Evolutionary conservation across 805 yeast genomes (phyloP), one percentile per base, ranked within the genome.

Genomic region (Suhomyces faveliae): DNA sequence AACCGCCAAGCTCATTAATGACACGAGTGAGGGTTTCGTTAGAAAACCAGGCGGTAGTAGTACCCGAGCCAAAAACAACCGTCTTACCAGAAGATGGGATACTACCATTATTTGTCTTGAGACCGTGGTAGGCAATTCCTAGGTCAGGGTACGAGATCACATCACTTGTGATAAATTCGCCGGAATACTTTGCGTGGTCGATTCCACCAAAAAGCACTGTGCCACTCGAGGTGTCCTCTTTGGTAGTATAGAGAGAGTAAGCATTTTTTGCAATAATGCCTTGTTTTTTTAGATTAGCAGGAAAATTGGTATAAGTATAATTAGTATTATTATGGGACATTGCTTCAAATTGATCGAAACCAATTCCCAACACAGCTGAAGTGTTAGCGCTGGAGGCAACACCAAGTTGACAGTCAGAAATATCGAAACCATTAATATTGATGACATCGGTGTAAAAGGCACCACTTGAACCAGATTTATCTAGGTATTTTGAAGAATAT

Each of bases 181-280:
- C 45, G 4, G 6, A 5, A n/a, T 42, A 42, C 20, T 42, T 42
- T 6, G 45, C 45, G 13, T 42, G 45, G 21, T 42, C 45, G 9
- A 42, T 42, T 5, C 39, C 45, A 9, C 45, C 45, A 21, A 42
- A 42, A 12, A 42, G 21, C 1, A 42, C 13, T 5, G 38, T 12
- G 4, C 44, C 44, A 20, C 19, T 29, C 8, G 10, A 5, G 4
- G 17, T 12, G 2, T 8, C 8, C 3, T 19, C 27, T 4, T 30
- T n/a, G 6, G 3, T 12, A 12, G 10, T 20, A 17, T 42, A 42
- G 2, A 42, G 21, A 3, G 45, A 42, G 29, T 42, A 41, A 8
- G 43, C 43, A 27, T 15, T 41, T 25, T 41, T 41, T 10, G 17
- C 11, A 11, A 41, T 41, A 12, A 41, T 7, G 1, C 37, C 43